Evolutionary conservation across 495 filamentous ascomycete genomes (phyloP), one percentile per base, ranked within the genome.

Genomic region (Chlorociboria aeruginascens): DNA sequence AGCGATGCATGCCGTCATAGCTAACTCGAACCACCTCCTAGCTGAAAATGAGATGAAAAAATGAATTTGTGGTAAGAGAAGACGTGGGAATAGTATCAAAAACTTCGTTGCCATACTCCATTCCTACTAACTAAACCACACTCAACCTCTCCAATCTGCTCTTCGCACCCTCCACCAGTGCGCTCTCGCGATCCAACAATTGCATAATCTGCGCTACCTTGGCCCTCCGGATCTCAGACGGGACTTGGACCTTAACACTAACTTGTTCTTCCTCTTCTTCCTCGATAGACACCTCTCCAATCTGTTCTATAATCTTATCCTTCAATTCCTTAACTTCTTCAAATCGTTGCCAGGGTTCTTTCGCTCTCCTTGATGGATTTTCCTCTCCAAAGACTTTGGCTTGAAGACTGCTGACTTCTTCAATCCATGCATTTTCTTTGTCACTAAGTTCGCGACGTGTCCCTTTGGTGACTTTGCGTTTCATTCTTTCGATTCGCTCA

Each of bases 141-240:
- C 45, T 54, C 36, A 79, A 64, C 42, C 63, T 71, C 36, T 64
- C 66, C 47, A 77, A 66, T 68, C 80, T 74, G 43, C 50, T 60
- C 45, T 65, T 66, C 10, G 81, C 60, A 32, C 69, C 74, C 49
- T 77, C 71, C 28, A 77, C 69, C 45, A 77, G 58, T 7, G 68
- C 70, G 12, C 69, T 63, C 70, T 89, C 83, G 61, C 83, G 68
- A 35, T 86, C 82, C 52, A 89, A 68, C 62, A 87, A 69, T 46
- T 65, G 66, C 70, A 82, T 83, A 9, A 85, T 77, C 62, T 86
- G 78, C 12, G 69, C 68, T 49, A 85, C 62, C 67, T 82, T 85
- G 25, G 73, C 76, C 48, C 74, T 78, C 51, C 84, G 73, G 35
- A 87, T 65, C 37, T 81, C 77, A 40, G 78, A 69, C 7, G 84